Base-by-base conservation (phyloP, 768 basidiomycete genomes). In the Mycena sanguinolenta region DNA sequence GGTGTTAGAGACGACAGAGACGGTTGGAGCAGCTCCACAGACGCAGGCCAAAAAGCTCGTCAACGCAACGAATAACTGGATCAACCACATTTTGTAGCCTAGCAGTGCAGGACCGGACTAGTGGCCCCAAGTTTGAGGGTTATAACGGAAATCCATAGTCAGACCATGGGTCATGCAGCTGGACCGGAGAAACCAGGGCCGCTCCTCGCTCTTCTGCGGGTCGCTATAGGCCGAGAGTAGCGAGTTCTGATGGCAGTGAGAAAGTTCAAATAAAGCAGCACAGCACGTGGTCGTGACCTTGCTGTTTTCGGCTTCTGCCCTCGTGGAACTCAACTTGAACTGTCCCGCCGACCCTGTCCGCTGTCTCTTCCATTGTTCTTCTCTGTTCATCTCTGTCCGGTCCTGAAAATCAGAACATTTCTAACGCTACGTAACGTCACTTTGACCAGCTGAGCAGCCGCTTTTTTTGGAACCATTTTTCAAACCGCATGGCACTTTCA, bases 1-100 rank as follows among this genome's bases (percentile, higher is more conserved):
- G 16, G 78, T 80, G 67, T 84, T 84, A 12, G 80, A 78, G 30
- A 82, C 74, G 30, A 84, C 72, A n/a, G 82, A 82, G 30, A 85
- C 83, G 5, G 70, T 77, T 21, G 84, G 85, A 21, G 82, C 85
- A n/a, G 82, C 83, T 4, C 66, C 58, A 55, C 61, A 73, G 52
- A 73, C 30, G 62, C 6, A 27, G 19, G 52, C 63, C 44, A 69
- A 30, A 53, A 73, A 54, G 13, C 60, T 58, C 21, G 67, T 28
- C 4, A 55, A 34, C 19, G 54, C 63, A 25, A 62, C 52, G 10
- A 69, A 10, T 13, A 63, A 54, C 19, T 28, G 55, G 23, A 53
- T 25, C 36, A 68, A 57, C 21, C 58, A 23, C 67, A 73, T 73
- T 13, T 1, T 53, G 38, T n/a, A n/a, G n/a, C n/a, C n/a, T n/a